A percentile compares a stretch with the other conserved stretches of the same genome.
Evolutionary conservation across 176 grass and related monocot species (phyloP).

Genomic region (Triticum monococcum): DNA sequence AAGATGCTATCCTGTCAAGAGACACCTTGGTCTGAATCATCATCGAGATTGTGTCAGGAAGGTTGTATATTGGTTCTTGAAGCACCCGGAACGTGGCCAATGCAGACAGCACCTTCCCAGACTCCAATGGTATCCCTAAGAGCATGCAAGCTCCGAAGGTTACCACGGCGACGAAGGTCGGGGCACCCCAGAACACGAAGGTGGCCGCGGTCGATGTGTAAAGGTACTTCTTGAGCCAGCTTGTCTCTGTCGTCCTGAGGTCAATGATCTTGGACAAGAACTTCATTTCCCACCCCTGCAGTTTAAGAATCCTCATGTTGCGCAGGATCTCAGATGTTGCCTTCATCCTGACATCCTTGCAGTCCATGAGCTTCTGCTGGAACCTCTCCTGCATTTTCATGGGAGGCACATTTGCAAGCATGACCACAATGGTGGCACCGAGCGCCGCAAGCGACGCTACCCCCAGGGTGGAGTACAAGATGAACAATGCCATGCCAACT

Average conservation of each 20-base stretch:
- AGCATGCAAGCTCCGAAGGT: constrained; percentile 61
- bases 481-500: constrained; percentile 65
- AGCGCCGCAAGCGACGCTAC: constrained; percentile 54
- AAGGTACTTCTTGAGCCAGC: constrained; percentile 66
- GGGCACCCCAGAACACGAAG: constrained; percentile 53
- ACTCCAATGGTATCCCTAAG: constrained; percentile 45
- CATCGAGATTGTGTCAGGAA: constrained; percentile 49
- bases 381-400: constrained; percentile 62
- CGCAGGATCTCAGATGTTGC: constrained; percentile 70
- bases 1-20: constrained; percentile 51
- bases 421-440: constrained; percentile 53
- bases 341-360: constrained; percentile 85
- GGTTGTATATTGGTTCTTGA: constrained; percentile 47
- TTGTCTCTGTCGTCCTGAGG: constrained; percentile 60
- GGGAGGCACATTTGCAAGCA: constrained; percentile 75
- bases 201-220: constrained; percentile 43
- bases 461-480: constrained; percentile 66
- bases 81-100: constrained; percentile 47
- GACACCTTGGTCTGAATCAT: constrained; percentile 50
- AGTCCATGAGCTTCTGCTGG: constrained; percentile 71
- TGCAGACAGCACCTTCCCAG: constrained; percentile 51
- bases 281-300: constrained; percentile 91
- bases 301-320: constrained; percentile 91
- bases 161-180: constrained; percentile 70
- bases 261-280: constrained; percentile 78